phyloP scores from a whole-genome alignment of 805 yeast species.

The Candida oleophila region DNA sequence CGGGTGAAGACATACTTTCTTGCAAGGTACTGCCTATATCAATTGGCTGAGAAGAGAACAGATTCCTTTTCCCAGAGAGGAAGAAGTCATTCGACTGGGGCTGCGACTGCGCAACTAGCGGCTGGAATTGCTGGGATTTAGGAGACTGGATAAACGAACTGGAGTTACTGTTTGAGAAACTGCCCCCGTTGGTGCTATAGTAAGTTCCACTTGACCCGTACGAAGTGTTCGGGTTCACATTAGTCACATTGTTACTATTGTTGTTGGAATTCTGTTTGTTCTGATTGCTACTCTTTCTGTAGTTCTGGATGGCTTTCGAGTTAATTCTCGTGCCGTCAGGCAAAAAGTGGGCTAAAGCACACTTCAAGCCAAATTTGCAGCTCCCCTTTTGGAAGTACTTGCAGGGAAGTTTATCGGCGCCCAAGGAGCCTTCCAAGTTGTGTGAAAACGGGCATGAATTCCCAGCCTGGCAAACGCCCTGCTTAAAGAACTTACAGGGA shows the following conservation, averaged over 20 bases:
- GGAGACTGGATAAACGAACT: not conserved
- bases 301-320: constrained; percentile 24
- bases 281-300: not conserved
- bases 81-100: constrained; percentile 3
- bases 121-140: not conserved
- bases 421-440: constrained; percentile 53
- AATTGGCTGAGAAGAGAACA: constrained; percentile 13
- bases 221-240: constrained; percentile 1
- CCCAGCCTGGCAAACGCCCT: constrained; percentile 96
- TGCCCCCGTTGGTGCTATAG: constrained; percentile 1
- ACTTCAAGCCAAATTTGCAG: constrained; percentile 90
- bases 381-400: constrained; percentile 95
- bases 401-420: constrained; percentile 66
- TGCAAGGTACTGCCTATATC: constrained; percentile 11
- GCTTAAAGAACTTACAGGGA: constrained; percentile 91
- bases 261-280: not conserved
- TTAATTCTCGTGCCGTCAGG: constrained; percentile 88
- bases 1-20: constrained; percentile 3
- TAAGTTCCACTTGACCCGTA: not conserved
- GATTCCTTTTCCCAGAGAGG: constrained; percentile 1
- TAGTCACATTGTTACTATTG: not conserved
- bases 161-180: not conserved
- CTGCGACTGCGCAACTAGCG: not conserved
- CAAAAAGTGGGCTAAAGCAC: constrained; percentile 88
- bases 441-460: constrained; percentile 89